phyloP scores from a whole-genome alignment of 495 filamentous ascomycete genomes.

The Aspergillus hancockii region DNA sequence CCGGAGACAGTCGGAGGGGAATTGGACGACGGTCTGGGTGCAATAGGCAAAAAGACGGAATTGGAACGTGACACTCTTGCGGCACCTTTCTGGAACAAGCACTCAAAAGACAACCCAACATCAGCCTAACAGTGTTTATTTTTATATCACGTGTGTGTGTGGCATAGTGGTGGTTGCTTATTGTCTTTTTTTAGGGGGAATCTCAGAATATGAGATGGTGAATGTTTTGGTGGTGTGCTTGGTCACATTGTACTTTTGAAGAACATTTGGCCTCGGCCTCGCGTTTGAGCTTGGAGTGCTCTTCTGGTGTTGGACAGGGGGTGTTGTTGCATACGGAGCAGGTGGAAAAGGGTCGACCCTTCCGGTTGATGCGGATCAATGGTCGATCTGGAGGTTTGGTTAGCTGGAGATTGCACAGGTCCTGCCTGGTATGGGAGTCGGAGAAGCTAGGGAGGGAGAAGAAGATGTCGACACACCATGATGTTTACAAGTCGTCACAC shows the following conservation, averaged over 20 bases:
- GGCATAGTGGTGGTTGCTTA: constrained; percentile 19
- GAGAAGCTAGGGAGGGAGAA: constrained; percentile 25
- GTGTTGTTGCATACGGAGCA: constrained; percentile 90
- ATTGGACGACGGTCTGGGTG: constrained; percentile 32
- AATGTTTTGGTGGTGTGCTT: constrained; percentile 16
- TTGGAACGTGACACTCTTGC: constrained; percentile 34
- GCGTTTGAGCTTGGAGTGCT: constrained; percentile 92
- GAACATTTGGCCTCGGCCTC: constrained; percentile 72
- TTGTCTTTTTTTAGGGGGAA: background rate
- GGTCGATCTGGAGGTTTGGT: constrained; percentile 67
- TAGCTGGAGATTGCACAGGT: background rate
- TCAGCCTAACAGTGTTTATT: constrained; percentile 31
- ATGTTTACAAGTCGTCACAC: constrained; percentile 63
- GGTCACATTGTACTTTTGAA: constrained; percentile 28
- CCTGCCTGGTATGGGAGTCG: constrained; percentile 33
- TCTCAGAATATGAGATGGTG: background rate
- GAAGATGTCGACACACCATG: constrained; percentile 36
- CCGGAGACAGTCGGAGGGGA: constrained; percentile 9
- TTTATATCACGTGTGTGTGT: constrained; percentile 9
- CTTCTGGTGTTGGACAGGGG: constrained; percentile 85
- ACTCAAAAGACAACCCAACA: constrained; percentile 26
- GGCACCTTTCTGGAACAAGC: constrained; percentile 33
- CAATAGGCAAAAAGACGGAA: constrained; percentile 38
- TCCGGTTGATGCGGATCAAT: constrained; percentile 92
- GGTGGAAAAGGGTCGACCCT: constrained; percentile 95